Conservation (phyloP, 768 basidiomycete species). For the Solioccasus polychromus region DNA sequence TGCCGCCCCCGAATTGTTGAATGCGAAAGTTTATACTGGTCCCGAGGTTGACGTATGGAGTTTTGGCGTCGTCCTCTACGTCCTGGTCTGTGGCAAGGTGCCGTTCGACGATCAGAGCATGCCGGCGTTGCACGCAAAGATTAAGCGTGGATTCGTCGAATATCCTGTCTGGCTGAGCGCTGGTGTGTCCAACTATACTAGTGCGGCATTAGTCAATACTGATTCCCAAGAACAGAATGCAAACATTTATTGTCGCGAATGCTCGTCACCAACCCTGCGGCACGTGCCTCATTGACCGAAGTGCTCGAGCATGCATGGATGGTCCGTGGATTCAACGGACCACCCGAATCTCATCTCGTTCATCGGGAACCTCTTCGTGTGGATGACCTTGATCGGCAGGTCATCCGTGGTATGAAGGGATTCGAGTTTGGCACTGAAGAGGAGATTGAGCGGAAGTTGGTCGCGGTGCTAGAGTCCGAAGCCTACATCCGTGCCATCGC, state of each 20-base stretch:
- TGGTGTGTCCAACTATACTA: conserved; percentile 48
- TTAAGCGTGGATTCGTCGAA: conserved; percentile 95
- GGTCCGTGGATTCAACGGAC: conserved; percentile 76
- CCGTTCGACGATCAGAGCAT: conserved; percentile 99
- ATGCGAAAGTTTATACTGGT: conserved; percentile 94
- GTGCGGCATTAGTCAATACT: conserved; percentile 6
- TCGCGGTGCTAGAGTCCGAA: conserved; percentile 74
- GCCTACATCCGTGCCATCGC: conserved; percentile 69
- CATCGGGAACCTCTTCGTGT: conserved; percentile 85
- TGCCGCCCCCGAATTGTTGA: conserved; percentile 95
- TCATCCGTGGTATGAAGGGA: conserved; percentile 89
- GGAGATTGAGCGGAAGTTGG: conserved; percentile 75
- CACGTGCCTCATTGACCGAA: conserved; percentile 80
- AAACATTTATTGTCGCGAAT: conserved; percentile 91
- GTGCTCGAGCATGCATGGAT: conserved; percentile 92
- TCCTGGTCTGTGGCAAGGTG: conserved; percentile 97
- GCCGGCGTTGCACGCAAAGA: conserved; percentile 98
- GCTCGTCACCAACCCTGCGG: conserved; percentile 91
- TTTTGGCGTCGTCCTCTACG: conserved; percentile 97
- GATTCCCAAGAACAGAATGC: conserved; percentile 63
- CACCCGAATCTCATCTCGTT: conserved; percentile 83
- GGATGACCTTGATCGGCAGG: conserved; percentile 84
- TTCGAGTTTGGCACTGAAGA: conserved; percentile 94
- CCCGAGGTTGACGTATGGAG: conserved; percentile 99
- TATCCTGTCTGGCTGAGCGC: conserved; percentile 96